A percentile compares a stretch with the other conserved stretches of the same genome.
Conservation (phyloP, 1,139 yeast species). For the Yarrowia galli region DNA sequence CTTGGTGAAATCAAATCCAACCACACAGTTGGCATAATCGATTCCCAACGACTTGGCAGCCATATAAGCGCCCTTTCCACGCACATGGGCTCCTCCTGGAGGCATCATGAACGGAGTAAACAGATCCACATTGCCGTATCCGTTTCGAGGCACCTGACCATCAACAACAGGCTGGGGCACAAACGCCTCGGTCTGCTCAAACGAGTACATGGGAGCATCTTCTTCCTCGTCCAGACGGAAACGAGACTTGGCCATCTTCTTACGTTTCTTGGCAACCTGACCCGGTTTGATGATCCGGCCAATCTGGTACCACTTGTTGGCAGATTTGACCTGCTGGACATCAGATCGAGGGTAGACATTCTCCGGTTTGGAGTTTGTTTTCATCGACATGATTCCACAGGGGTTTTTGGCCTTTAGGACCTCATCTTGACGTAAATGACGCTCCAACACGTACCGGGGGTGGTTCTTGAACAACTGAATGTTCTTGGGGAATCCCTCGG, state of each 20-base stretch:
- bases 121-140: constrained; percentile 82
- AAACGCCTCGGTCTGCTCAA: constrained; percentile 75
- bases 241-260: constrained; percentile 42
- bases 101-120: constrained; percentile 85
- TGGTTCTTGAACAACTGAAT: constrained; percentile 85
- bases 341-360: constrained; percentile 70
- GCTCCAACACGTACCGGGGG: constrained; percentile 83
- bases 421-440: constrained; percentile 75
- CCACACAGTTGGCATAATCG: constrained; percentile 87
- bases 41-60: constrained; percentile 77
- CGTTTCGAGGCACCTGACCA: constrained; percentile 76
- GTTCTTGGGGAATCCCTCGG: constrained; percentile 89
- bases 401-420: constrained; percentile 64
- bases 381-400: constrained; percentile 71
- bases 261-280: constrained; percentile 51
- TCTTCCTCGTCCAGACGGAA: constrained; percentile 47
- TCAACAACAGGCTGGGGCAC: constrained; percentile 66
- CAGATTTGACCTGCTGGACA: constrained; percentile 69
- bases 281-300: constrained; percentile 82
- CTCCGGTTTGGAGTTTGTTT: constrained; percentile 44
- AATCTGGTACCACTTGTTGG: constrained; percentile 84
- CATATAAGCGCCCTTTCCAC: constrained; percentile 61
- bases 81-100: constrained; percentile 70
- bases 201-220: constrained; percentile 66
- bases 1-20: constrained; percentile 75